Evolutionary conservation across 495 filamentous ascomycete genomes (phyloP), one percentile per base, ranked within the genome.

Genomic region (Ramalina intermedia): DNA sequence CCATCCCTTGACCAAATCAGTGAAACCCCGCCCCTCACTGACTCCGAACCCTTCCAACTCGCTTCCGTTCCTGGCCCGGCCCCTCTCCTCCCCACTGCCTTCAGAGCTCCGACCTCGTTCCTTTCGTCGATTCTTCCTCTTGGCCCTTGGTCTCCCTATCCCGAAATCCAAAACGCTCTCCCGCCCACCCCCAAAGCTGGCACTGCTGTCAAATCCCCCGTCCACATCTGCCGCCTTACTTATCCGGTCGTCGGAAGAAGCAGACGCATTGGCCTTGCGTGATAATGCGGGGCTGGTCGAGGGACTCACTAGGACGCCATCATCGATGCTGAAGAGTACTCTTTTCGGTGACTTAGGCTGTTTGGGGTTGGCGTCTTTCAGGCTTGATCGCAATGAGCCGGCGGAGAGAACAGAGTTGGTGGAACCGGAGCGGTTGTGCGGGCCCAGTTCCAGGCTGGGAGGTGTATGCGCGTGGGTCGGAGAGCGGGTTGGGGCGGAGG

Each of bases 261-360:
- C 20, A 17, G 27, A 29, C 9, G 14, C 47, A 24, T 16, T 29
- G 18, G 35, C 11, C 35, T 43, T 33, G 16, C 4, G 46, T 7
- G 13, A 13, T 7, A 27, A 39, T 23, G 26, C 14, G 0, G 44
- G 37, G 11, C 43, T 52, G 16, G 57, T 55, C 33, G 52, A 57
- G 9, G 57, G 57, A 18, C 55, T 55, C 26, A 60, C 57, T 13
- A 60, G 27, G 0, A 33, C 2, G 16, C 47, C 53, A 26, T 57
- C 46, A 33, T 55, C 43, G 8, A 60, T 57, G 20, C 52, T 55
- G 38, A 60, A 60, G 7, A 57, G 45, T 4, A 60, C 57, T 2
- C 57, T 35, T 36, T 60, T 60, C 4, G 57, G 57, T 21, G 57
- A 60, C 13, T 52, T 50, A 33, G 55, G 55, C 17, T 52, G 45